Conservation (phyloP, 352 stramenopile species). For the Pythium diclinum region DNA sequence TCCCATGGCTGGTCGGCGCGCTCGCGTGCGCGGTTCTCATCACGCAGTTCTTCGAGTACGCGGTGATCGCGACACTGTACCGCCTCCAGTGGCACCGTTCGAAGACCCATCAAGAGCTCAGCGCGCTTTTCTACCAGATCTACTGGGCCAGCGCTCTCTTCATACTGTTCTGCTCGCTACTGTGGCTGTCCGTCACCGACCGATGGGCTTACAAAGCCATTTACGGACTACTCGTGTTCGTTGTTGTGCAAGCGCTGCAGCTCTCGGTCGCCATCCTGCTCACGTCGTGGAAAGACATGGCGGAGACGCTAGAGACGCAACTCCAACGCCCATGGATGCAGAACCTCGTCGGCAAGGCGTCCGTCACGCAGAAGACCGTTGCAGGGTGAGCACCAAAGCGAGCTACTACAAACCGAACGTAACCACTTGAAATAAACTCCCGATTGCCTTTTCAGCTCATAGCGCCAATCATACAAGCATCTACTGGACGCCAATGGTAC, state of each 20-base stretch:
- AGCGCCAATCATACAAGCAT: too few relatives aligned
- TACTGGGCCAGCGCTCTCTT: conserved; percentile 59
- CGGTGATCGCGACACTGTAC: conserved; percentile 46
- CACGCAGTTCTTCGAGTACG: conserved; percentile 63
- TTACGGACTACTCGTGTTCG: conserved; percentile 54
- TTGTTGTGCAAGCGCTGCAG: conserved; percentile 51
- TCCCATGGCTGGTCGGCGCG: conserved; percentile 30
- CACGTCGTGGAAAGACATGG: conserved; percentile 55
- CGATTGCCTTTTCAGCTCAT: not conserved
- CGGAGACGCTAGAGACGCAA: conserved; percentile 24
- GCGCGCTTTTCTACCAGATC: conserved; percentile 52
- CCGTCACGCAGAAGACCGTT: conserved; percentile 20
- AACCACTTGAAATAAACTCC: not conserved
- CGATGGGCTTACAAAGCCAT: conserved; percentile 39
- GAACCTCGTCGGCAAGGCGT: conserved; percentile 18
- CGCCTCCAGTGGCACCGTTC: conserved; percentile 48
- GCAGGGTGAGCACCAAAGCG: not conserved
- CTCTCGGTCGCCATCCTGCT: conserved; percentile 53
- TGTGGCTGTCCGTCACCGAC: conserved; percentile 69
- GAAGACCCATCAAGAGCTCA: conserved; percentile 36
- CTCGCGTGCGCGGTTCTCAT: conserved; percentile 55
- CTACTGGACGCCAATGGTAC: too few relatives aligned
- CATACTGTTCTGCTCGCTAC: conserved; percentile 32
- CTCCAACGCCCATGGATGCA: conserved; percentile 26
- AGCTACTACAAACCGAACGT: not conserved